Conservation (phyloP, 106 monocot species). For the Dioscorea zingiberensis region DNA sequence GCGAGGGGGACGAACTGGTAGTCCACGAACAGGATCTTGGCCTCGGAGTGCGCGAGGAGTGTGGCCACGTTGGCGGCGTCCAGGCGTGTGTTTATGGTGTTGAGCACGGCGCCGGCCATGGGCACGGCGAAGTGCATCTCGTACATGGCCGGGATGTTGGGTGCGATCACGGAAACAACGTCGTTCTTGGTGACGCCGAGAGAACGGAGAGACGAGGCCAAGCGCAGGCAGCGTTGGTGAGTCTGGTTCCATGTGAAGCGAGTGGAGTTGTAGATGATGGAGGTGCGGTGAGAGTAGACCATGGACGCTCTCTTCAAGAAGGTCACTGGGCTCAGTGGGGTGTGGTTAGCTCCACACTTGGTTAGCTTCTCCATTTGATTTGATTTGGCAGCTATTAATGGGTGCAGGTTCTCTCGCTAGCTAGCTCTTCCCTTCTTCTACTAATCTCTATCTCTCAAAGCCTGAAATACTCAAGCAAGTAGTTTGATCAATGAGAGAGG, state of each 20-base stretch:
- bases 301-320: constrained; percentile 1
- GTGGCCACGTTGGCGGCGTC: constrained; percentile 4
- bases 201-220: constrained; percentile 4
- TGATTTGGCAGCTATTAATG: no score
- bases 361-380: constrained; percentile 1
- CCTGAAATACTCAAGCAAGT: no score
- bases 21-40: constrained; percentile 2
- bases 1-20: constrained; percentile 6
- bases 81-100: constrained; percentile 4
- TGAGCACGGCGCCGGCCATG: constrained; percentile 8
- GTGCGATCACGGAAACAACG: constrained; percentile 4
- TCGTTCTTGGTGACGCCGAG: constrained; percentile 1
- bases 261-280: background rate
- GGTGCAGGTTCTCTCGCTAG: no score
- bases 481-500: no score
- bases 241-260: constrained; percentile 8
- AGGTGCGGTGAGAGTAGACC: constrained; percentile 1
- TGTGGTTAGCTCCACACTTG: constrained; percentile 4
- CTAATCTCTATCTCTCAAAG: no score
- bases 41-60: constrained; percentile 1
- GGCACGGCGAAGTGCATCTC: constrained; percentile 9
- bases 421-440: no score
- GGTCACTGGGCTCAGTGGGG: background rate
- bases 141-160: constrained; percentile 2
- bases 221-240: constrained; percentile 1